Evolutionary conservation across 1,139 yeast species (phyloP), one percentile per base, ranked within the genome.

Genomic region (Blastobotrys petasosporus): DNA sequence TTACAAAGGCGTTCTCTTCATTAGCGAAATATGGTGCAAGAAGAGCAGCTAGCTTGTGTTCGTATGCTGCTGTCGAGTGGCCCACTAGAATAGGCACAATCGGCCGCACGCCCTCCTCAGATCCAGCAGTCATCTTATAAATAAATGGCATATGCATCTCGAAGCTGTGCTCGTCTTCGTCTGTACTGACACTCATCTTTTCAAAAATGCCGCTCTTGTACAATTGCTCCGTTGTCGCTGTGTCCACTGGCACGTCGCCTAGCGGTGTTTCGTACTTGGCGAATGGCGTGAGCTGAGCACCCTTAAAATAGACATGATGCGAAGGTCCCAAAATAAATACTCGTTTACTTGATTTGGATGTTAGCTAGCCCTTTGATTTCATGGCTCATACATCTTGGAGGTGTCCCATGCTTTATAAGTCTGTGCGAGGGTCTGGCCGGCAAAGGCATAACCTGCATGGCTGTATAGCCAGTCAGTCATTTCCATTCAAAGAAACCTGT

Each of bases 131-230:
- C 49, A 74, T 68, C 51, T 73, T 69, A 55, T 78, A 73, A 5
- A 87, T 68, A 53, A 78, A 82, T 0, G 97, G 96, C 59, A 85
- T 76, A 64, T 92, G 98, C 95, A 94, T 85, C 61, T 94, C 98
- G 60, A 92, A 79, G 42, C 94, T 83, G 63, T 92, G 99, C 63
- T 94, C 99, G 29, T 83, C 85, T 49, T 81, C 79, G 62, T 94
- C 99, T 9, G 73, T 73, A 0, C 70, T 75, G 1, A 63, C 55
- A 37, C 73, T 66, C 94, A 92, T 84, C 42, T 60, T 64, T 48
- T 69, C 69, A 59, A 85, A 82, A 8, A 73, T 52, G 2, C 67
- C 66, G 2, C 51, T 42, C 2, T 54, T 60, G 46, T 84, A 62
- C 17, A 48, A 37, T 20, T 65, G 59, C 2, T 64, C 54, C 7